phyloP scores from a whole-genome alignment of 1,284 basidiomycete genomes.

The Porogramme epimiltina region DNA sequence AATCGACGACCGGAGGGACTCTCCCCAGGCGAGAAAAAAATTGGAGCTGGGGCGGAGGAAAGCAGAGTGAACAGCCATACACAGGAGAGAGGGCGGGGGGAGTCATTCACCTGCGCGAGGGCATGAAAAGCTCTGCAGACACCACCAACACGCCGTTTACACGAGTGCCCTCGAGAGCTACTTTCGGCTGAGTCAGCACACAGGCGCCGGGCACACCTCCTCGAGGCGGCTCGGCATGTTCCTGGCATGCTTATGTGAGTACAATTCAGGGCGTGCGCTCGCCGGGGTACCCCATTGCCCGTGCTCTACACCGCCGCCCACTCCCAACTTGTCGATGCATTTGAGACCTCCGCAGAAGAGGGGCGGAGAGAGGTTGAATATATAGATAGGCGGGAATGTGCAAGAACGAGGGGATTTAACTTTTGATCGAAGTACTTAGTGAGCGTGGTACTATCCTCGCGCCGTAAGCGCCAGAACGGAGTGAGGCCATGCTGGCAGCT shows the following conservation, averaged over 20 bases:
- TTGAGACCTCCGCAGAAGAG: too few species aligned
- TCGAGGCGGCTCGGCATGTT: constrained; percentile 1
- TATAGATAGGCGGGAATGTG: too few species aligned
- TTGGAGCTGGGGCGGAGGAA: constrained; percentile 17
- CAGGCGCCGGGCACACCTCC: constrained; percentile 12
- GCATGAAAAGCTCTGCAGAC: constrained; percentile 33
- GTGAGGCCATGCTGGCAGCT: too few species aligned
- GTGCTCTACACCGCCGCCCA: too few species aligned
- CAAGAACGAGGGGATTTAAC: too few species aligned
- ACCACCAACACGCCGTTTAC: constrained; percentile 35
- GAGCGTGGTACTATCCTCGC: too few species aligned
- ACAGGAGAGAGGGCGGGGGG: constrained; percentile 27
- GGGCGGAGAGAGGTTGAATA: too few species aligned
- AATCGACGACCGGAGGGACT: constrained; percentile 19
- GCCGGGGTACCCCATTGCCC: too few species aligned
- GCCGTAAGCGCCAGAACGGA: too few species aligned
- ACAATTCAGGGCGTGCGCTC: too few species aligned
- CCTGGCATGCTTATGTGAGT: not conserved
- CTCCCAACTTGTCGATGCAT: too few species aligned
- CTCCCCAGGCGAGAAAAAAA: constrained; percentile 9
- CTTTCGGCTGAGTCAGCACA: constrained; percentile 15
- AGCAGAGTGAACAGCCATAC: constrained; percentile 27
- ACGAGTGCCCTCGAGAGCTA: constrained; percentile 22
- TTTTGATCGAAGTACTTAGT: too few species aligned
- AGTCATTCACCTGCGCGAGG: constrained; percentile 26